Base-by-base conservation (phyloP, 2,329 filamentous ascomycete genomes). In the Talaromyces albobiverticillius region DNA sequence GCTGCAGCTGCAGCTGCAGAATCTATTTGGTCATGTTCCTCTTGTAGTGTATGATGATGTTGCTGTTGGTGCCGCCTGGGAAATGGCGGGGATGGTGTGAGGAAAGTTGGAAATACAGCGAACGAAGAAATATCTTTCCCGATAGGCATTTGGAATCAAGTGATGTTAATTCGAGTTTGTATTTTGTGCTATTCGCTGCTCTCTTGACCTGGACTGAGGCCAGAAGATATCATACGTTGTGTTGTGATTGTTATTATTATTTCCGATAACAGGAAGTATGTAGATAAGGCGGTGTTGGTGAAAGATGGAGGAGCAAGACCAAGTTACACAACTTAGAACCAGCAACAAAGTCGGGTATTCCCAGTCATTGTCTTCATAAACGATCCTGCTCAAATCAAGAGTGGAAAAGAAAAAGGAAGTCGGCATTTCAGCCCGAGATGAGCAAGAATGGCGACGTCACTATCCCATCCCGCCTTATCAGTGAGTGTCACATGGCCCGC, bases 61-160 rank as follows among this genome's bases (percentile, higher is more conserved):
- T n/a, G n/a, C n/a, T 45, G 42, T 59, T 38, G 11, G 57, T 59
- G 50, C 59, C 61, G 58, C 58, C 20, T 52, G 76, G 14, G 79
- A 78, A 66, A 82, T 81, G 58, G 76, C 59, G 13, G 70, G 59
- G 31, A 71, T 26, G 40, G 48, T 16, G 51, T 23, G 60, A 55
- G 53, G 26, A 55, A 55, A 1, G 43, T 36, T 6, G 53, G 53
- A 42, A 55, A 55, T 11, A 45, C 47, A 16, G 53, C 34, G 14
- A 55, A 20, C 20, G 53, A 29, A n/a, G 43, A 9, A 14, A 29
- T 13, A 16, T 7, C 25, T 42, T 29, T 50, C 9, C 10, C 13
- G 43, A 51, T 18, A 41, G 51, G 51, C 51, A 53, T 53, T 13
- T 46, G 32, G 50, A 38, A 16, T 34, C 31, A 14, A n/a, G 4